Evolutionary conservation across 2,329 filamentous ascomycete species (phyloP).

Genomic region (Fusarium brachygibbosum): DNA sequence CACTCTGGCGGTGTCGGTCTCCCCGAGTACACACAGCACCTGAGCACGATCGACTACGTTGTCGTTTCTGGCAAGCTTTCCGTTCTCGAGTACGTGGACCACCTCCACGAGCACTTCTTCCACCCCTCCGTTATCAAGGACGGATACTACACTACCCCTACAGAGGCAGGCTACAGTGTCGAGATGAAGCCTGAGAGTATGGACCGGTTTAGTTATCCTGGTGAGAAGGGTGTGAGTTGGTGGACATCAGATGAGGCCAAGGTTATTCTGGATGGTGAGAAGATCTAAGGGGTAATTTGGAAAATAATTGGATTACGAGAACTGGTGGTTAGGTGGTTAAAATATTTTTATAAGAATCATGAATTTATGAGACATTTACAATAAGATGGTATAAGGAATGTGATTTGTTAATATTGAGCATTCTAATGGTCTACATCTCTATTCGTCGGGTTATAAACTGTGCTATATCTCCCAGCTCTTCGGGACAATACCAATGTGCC

Average conservation of each 20-base stretch:
- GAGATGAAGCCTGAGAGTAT: constrained; percentile 94
- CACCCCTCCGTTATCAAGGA: constrained; percentile 84
- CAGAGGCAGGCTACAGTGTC: constrained; percentile 86
- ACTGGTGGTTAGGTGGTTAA: constrained; percentile 6
- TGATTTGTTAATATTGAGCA: not conserved
- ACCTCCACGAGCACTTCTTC: constrained; percentile 93
- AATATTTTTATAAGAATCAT: constrained; percentile 27
- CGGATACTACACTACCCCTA: constrained; percentile 89
- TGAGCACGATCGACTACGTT: constrained; percentile 94
- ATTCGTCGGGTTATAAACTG: constrained; percentile 47
- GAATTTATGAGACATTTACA: constrained; percentile 36
- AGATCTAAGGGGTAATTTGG: constrained; percentile 58
- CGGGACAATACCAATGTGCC: constrained; percentile 61
- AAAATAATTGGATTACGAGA: constrained; percentile 19
- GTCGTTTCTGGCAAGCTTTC: constrained; percentile 84
- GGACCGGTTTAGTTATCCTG: constrained; percentile 82
- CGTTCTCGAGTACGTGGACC: constrained; percentile 91
- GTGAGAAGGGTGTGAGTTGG: constrained; percentile 83
- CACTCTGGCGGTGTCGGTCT: constrained; percentile 91
- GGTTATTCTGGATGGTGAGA: constrained; percentile 75
- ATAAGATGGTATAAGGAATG: not conserved
- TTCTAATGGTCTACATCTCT: not conserved
- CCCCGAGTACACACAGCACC: constrained; percentile 93
- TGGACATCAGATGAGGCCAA: constrained; percentile 87
- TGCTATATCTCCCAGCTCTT: constrained; percentile 58